A percentile compares a stretch with the other conserved stretches of the same genome.
phyloP scores from a whole-genome alignment of 345 rosid species.

The Jatropha curcas region DNA sequence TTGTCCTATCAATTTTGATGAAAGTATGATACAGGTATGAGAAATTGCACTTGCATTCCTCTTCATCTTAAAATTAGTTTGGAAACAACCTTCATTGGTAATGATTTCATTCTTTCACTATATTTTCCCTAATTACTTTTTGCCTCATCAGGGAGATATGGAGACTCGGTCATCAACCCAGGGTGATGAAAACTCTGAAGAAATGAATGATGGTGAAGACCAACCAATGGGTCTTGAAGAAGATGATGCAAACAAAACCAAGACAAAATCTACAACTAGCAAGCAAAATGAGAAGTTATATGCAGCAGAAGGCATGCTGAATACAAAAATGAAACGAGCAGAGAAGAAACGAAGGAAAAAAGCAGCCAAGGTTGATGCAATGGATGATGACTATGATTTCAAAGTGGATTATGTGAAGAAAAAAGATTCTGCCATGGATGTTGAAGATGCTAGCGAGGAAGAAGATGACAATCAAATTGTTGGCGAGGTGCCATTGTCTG shows the following conservation, averaged over 20 bases:
- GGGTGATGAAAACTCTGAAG: conserved; percentile 27
- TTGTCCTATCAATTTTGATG: conserved; percentile 63
- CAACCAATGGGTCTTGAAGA: conserved; percentile 45
- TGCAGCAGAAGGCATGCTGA: conserved; percentile 63
- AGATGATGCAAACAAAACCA: conserved; percentile 30
- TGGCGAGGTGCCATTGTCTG: conserved; percentile 53
- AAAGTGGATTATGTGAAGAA: conserved; percentile 68
- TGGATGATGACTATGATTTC: conserved; percentile 78
- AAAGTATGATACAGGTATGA: conserved; percentile 74
- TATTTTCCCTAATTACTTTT: neutral
- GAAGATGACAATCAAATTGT: conserved; percentile 32
- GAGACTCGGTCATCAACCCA: conserved; percentile 27
- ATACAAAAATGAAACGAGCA: conserved; percentile 66
- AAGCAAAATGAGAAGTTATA: conserved; percentile 78
- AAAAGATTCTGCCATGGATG: conserved; percentile 45
- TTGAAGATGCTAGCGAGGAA: conserved; percentile 26
- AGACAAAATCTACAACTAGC: conserved; percentile 40
- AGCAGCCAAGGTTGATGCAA: conserved; percentile 45
- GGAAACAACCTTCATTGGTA: neutral
- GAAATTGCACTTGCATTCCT: neutral
- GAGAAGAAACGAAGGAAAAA: conserved; percentile 82
- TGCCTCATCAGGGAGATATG: conserved; percentile 39
- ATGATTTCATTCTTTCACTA: neutral
- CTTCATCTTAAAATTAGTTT: neutral
- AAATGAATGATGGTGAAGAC: conserved; percentile 35